These are phyloP conservation scores for Ephemerocybe angulata DNA, from an alignment of 768 basidiomycete species.

Conservation along the genomic window DNA sequence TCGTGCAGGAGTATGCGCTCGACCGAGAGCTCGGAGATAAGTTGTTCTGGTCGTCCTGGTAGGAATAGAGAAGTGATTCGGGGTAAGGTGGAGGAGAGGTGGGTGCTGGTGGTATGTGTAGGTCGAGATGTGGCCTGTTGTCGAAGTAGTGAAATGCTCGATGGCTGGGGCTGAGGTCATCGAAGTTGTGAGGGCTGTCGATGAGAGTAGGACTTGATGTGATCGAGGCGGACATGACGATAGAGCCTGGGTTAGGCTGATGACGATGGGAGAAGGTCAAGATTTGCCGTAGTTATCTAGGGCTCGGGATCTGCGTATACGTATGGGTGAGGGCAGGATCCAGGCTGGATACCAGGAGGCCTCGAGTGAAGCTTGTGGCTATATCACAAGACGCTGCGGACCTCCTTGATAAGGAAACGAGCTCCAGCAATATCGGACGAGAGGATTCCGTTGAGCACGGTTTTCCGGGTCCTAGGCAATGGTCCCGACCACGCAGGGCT, in stretches of 20 bases:
- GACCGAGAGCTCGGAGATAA: background rate
- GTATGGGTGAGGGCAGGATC: background rate
- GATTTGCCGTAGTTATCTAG: no score
- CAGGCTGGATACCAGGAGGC: background rate
- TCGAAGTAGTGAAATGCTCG: background rate
- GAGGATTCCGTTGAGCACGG: background rate
- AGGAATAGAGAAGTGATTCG: background rate
- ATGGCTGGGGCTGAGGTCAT: background rate
- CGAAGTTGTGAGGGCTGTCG: slow-evolving; percentile 1
- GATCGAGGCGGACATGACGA: slow-evolving; percentile 4
- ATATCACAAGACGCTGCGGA: background rate
- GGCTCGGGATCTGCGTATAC: no score
- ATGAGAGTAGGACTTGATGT: slow-evolving; percentile 2
- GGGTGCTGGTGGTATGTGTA: background rate
- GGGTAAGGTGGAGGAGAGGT: background rate
- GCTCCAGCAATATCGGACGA: background rate
- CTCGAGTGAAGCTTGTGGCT: background rate
- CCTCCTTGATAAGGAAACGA: background rate
- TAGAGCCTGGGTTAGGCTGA: slow-evolving; percentile 1
- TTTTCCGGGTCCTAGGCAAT: background rate
- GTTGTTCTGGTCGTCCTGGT: background rate
- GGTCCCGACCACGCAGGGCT: background rate
- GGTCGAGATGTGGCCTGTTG: background rate
- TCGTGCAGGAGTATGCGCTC: background rate
- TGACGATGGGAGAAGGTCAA: background rate